Evolutionary conservation across 306 rosid species (phyloP), one percentile per base, ranked within the genome.

Genomic region (Castanea mollissima): DNA sequence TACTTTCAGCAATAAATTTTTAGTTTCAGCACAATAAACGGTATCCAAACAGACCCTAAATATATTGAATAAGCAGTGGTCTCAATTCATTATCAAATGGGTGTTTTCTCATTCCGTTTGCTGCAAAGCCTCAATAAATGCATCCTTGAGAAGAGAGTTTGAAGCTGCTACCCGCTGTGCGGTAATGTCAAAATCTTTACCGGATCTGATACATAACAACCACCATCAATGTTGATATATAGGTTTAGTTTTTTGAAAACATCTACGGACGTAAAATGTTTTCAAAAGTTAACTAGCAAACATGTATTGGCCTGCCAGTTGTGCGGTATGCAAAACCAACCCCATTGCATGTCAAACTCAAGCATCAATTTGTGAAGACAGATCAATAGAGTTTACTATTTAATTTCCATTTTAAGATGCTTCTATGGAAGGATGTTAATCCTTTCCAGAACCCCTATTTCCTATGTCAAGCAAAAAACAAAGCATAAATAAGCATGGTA

Each of bases 91-190:
- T 41, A 74, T 62, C 20, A 44, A 49, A 78, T 25, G 38, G 51
- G 73, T 65, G 73, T 74, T 29, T 81, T 85, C 84, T 90, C 92
- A 90, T 81, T 84, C 92, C 0, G 67, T 70, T 74, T 88, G 82
- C 76, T 56, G 81, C 81, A 95, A 81, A 68, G 77, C 90, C 76
- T 86, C 91, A 29, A 95, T 90, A 78, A 95, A 81, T 72, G 89
- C 92, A 83, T 89, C 89, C 91, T 89, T 95, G 41, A 95, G 81
- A 74, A 54, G 83, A 79, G 93, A 92, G 83, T 92, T 95, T 55
- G 99, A 95, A 79, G 99, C 96, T 69, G 97, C 98, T 21, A 91
- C 93, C 77, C 97, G 88, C 82, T 77, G 97, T 69, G 97, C 59
- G 80, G 96, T 88, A 78, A 95, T 81, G 87, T 89, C 94, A 86